phyloP scores from a whole-genome alignment of 257 asterid genomes.

The Nicotiana otophora region DNA sequence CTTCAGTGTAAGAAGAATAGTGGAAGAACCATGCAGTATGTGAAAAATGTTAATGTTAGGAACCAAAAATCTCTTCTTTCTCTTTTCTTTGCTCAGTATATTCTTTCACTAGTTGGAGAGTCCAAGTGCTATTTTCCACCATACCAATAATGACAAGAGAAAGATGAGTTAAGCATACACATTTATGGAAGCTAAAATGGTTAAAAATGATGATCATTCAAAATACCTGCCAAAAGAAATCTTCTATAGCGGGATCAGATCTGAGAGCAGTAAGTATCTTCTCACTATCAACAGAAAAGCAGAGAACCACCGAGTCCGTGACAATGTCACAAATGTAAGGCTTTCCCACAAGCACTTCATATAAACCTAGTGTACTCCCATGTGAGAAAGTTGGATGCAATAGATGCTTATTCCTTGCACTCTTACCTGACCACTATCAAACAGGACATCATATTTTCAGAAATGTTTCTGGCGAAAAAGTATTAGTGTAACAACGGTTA shows the following conservation, averaged over 20 bases:
- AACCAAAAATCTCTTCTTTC: background rate
- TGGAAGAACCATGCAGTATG: background rate
- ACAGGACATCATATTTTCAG: slow-evolving; percentile 11
- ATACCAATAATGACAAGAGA: background rate
- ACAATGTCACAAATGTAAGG: slow-evolving; percentile 67
- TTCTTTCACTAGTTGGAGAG: background rate
- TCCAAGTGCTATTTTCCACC: background rate
- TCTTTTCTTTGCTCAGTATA: background rate
- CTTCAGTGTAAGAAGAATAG: background rate
- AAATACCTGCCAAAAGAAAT: slow-evolving; percentile 90
- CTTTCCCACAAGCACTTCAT: slow-evolving; percentile 90
- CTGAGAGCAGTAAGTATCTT: slow-evolving; percentile 54
- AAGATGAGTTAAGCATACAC: background rate
- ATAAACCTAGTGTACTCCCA: slow-evolving; percentile 92
- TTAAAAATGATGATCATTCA: slow-evolving; percentile 10
- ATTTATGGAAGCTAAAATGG: slow-evolving; percentile 12
- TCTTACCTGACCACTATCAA: slow-evolving; percentile 69
- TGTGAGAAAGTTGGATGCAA: slow-evolving; percentile 80
- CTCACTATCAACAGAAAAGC: slow-evolving; percentile 74
- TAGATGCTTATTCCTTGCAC: slow-evolving; percentile 33
- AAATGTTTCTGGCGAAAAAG: slow-evolving; percentile 5
- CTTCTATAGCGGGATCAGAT: slow-evolving; percentile 83
- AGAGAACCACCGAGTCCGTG: slow-evolving; percentile 75
- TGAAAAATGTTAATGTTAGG: background rate
- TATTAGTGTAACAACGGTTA: slow-evolving; percentile 2